Evolutionary conservation across 2,329 filamentous ascomycete genomes (phyloP).

Genomic region (Penicillium hesseltinei): DNA sequence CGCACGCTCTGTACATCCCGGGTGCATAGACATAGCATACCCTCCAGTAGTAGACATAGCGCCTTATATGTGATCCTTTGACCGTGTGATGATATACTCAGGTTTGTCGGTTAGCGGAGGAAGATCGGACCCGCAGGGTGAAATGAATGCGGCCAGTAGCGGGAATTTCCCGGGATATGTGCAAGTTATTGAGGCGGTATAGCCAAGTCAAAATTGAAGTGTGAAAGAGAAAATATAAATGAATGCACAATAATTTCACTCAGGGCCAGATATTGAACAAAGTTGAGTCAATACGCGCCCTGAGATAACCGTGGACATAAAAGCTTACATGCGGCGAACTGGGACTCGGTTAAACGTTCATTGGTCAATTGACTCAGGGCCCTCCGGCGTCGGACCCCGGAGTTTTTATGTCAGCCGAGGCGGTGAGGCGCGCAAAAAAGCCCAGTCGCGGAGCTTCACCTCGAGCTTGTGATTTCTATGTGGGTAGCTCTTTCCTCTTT

Average conservation of each 20-base stretch:
- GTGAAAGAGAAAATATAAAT: background rate
- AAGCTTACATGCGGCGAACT: constrained; percentile 25
- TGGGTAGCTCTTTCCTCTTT: background rate
- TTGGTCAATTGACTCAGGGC: constrained; percentile 13
- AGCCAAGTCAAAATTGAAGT: background rate
- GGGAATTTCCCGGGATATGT: background rate
- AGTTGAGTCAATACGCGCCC: constrained; percentile 3
- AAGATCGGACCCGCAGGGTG: constrained; percentile 17
- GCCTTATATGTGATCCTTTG: background rate
- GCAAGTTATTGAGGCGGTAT: background rate
- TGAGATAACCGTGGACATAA: constrained; percentile 14
- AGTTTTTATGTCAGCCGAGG: constrained; percentile 9
- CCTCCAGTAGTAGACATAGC: constrained; percentile 56
- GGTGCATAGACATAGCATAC: constrained; percentile 30
- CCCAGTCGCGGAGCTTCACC: constrained; percentile 18
- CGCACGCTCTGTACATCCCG: background rate
- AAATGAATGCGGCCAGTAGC: background rate
- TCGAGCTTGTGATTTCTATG: background rate
- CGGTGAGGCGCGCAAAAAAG: constrained; percentile 22
- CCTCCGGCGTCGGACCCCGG: constrained; percentile 6
- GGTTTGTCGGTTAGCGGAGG: constrained; percentile 17
- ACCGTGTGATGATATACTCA: background rate
- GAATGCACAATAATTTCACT: background rate
- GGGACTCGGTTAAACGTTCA: constrained; percentile 6
- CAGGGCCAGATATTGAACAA: background rate